Percentiles rank a stretch among this genome's conserved stretches.
Conservation (phyloP, 2,329 filamentous ascomycete species). For the Simplicillium aogashimaense region DNA sequence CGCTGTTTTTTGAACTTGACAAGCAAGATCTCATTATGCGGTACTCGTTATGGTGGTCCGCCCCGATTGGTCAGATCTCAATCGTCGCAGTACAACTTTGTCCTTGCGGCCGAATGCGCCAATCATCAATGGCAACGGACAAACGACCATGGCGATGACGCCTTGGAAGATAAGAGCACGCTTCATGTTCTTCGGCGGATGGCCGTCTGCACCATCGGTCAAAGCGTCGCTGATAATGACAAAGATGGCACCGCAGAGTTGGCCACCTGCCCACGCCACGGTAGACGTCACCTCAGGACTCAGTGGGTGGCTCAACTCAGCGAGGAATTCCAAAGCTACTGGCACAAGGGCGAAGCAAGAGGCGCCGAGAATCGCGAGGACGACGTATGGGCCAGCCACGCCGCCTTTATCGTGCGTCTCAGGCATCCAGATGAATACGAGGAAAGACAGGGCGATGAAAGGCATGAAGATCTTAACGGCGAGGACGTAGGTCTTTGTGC, state of each 20-base stretch:
- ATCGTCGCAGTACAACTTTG: slow-evolving; percentile 38
- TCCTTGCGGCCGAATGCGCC: slow-evolving; percentile 57
- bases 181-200: slow-evolving; percentile 63
- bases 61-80: slow-evolving; percentile 30
- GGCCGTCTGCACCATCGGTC: slow-evolving; percentile 37
- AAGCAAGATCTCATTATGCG: not conserved
- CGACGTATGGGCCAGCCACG: slow-evolving; percentile 61
- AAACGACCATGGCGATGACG: slow-evolving; percentile 52
- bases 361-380: slow-evolving; percentile 70
- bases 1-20: not conserved
- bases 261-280: slow-evolving; percentile 77
- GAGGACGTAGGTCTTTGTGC: slow-evolving; percentile 67
- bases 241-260: slow-evolving; percentile 76
- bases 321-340: slow-evolving; percentile 75
- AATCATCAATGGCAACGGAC: slow-evolving; percentile 59
- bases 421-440: slow-evolving; percentile 72
- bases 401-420: slow-evolving; percentile 34
- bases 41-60: not conserved
- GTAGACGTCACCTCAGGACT: slow-evolving; percentile 78
- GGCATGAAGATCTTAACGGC: slow-evolving; percentile 68
- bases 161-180: slow-evolving; percentile 70
- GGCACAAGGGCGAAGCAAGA: slow-evolving; percentile 73
- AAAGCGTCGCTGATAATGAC: slow-evolving; percentile 75
- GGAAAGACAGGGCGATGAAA: slow-evolving; percentile 61
- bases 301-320: slow-evolving; percentile 79